phyloP scores from a whole-genome alignment of 2,329 filamentous ascomycete species.

The Salinomyces thailandicus region DNA sequence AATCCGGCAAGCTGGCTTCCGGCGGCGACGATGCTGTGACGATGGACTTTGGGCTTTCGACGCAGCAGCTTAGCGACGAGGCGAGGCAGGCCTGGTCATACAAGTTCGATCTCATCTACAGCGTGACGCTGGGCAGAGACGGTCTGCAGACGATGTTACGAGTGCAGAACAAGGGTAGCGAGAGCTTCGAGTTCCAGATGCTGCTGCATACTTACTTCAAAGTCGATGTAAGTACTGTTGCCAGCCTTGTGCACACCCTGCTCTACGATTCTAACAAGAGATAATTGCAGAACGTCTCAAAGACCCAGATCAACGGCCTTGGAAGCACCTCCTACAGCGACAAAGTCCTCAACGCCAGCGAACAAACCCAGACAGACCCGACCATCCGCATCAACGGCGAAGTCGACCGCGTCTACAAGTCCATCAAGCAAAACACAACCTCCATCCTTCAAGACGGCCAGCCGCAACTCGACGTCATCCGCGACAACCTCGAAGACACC shows the following conservation, averaged over 20 bases:
- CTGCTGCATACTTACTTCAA: conserved; percentile 85
- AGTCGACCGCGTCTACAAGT: conserved; percentile 78
- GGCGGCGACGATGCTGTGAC: conserved; percentile 61
- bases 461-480: conserved; percentile 59
- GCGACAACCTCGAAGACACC: conserved; percentile 77
- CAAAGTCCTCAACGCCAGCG: conserved; percentile 60
- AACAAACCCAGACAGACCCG: conserved; percentile 54
- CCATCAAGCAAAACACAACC: conserved; percentile 51
- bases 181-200: conserved; percentile 82
- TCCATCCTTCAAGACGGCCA: conserved; percentile 54
- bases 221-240: conserved; percentile 51
- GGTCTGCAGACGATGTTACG: conserved; percentile 71
- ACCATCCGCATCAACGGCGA: conserved; percentile 63
- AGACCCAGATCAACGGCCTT: conserved; percentile 63
- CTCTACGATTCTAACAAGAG: neutral
- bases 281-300: conserved; percentile 63
- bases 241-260: neutral
- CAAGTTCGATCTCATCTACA: conserved; percentile 85
- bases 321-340: conserved; percentile 65
- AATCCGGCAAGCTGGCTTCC: conserved; percentile 37
- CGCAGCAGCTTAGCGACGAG: conserved; percentile 57
- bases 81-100: conserved; percentile 68
- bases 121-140: conserved; percentile 68
- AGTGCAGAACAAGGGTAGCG: conserved; percentile 74
- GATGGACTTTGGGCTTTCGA: conserved; percentile 87